A percentile compares a stretch with the other conserved stretches of the same genome.
Evolutionary conservation across 345 rosid species (phyloP).

Genomic region (Camelina laxa): DNA sequence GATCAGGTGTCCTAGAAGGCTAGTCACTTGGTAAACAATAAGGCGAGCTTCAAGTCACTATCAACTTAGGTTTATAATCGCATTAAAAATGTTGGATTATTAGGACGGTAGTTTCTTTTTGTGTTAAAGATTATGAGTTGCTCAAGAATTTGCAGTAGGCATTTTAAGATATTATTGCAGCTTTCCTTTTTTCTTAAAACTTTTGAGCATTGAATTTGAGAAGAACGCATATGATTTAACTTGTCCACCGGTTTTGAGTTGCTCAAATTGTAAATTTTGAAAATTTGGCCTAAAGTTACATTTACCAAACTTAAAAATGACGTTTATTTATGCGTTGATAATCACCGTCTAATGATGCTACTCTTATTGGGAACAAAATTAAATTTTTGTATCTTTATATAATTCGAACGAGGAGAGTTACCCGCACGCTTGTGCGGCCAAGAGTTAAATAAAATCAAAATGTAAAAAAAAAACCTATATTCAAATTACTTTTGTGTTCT

Average conservation of each 20-base stretch:
- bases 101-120: neutral
- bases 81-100: neutral
- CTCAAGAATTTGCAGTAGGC: neutral
- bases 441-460: too few species aligned
- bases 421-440: too few species aligned
- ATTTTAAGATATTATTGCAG: neutral
- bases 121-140: constrained; percentile 10
- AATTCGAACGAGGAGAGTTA: too few species aligned
- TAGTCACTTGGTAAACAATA: constrained; percentile 43
- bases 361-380: too few species aligned
- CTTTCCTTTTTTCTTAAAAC: neutral
- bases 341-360: too few species aligned
- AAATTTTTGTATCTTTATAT: too few species aligned
- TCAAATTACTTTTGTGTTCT: too few species aligned
- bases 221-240: neutral
- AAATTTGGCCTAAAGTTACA: neutral
- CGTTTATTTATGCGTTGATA: too few species aligned
- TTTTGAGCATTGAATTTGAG: neutral
- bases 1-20: constrained; percentile 59
- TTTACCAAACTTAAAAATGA: neutral
- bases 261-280: too few species aligned
- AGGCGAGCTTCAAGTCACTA: neutral
- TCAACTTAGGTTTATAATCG: neutral
- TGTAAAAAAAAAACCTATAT: too few species aligned
- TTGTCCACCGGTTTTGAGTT: too few species aligned